phyloP scores from a whole-genome alignment of 2,329 filamentous ascomycete species.

The Ascochyta fabae region DNA sequence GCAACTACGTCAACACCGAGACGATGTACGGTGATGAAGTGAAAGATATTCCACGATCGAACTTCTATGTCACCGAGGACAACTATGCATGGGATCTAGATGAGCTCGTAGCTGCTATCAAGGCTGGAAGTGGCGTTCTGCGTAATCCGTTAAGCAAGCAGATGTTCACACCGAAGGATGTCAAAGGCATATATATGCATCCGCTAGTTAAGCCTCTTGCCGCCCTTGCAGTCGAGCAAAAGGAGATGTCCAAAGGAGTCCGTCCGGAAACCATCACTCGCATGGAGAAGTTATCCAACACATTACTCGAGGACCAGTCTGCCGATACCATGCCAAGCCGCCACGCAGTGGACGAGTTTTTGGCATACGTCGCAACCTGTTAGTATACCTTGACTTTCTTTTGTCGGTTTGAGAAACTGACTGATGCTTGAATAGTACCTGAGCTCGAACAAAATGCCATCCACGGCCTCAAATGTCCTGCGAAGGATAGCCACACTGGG shows the following conservation, averaged over 20 bases:
- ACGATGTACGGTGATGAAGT: constrained; percentile 46
- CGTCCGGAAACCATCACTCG: constrained; percentile 37
- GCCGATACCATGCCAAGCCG: constrained; percentile 38
- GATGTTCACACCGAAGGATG: constrained; percentile 46
- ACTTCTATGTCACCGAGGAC: constrained; percentile 49
- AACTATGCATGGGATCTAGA: constrained; percentile 51
- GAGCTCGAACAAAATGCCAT: constrained; percentile 41
- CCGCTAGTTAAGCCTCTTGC: constrained; percentile 34
- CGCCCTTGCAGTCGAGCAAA: constrained; percentile 40
- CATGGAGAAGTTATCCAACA: constrained; percentile 37
- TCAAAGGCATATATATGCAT: constrained; percentile 39
- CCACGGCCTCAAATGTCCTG: constrained; percentile 38
- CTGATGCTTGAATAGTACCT: constrained; percentile 22
- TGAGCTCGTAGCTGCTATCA: constrained; percentile 44
- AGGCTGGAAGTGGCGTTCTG: constrained; percentile 39
- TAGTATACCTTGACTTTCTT: constrained; percentile 9
- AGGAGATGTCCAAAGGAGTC: constrained; percentile 43
- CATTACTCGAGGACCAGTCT: constrained; percentile 39
- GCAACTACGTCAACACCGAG: constrained; percentile 45
- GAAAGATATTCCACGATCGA: constrained; percentile 41
- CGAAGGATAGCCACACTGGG: constrained; percentile 44
- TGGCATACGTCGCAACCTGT: constrained; percentile 44
- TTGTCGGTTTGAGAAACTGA: not conserved
- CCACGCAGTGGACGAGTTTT: constrained; percentile 41
- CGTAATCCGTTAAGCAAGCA: constrained; percentile 43